Evolutionary conservation across 352 stramenopile genomes (phyloP).

Genomic region (Globisporangium emineosum): DNA sequence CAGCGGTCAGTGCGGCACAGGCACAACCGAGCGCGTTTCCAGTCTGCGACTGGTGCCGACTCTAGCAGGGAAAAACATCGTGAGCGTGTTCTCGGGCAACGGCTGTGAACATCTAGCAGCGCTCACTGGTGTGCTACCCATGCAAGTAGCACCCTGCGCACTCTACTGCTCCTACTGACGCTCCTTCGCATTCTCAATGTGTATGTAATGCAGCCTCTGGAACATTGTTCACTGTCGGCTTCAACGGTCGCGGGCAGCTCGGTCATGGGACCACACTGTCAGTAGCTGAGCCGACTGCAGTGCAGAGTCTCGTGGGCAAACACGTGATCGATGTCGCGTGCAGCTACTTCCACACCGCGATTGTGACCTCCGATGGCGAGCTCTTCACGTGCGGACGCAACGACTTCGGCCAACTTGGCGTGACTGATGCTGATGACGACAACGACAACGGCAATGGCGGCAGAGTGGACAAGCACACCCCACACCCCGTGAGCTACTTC

Average conservation of each 20-base stretch:
- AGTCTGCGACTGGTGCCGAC: constrained; percentile 41
- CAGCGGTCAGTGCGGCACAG: constrained; percentile 89
- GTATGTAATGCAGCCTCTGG: constrained; percentile 53
- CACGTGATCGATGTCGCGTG: constrained; percentile 81
- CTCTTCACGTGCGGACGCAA: constrained; percentile 90
- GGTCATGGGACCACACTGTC: constrained; percentile 74
- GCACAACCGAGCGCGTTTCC: constrained; percentile 70
- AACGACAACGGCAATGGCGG: background rate
- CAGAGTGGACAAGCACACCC: constrained; percentile 57
- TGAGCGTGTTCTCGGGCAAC: constrained; percentile 87
- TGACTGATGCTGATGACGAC: constrained; percentile 33
- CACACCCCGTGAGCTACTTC: constrained; percentile 53
- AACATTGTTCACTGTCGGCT: constrained; percentile 87
- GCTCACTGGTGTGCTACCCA: constrained; percentile 51
- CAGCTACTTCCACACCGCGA: constrained; percentile 92
- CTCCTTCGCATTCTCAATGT: background rate
- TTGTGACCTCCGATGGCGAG: constrained; percentile 74
- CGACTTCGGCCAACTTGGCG: constrained; percentile 90
- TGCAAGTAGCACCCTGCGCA: no score
- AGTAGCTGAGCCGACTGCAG: constrained; percentile 47
- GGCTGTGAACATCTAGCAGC: constrained; percentile 90
- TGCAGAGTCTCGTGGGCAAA: constrained; percentile 39
- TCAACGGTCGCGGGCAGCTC: constrained; percentile 91
- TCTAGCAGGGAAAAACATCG: constrained; percentile 58
- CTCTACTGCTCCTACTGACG: no score